phyloP scores from a whole-genome alignment of 495 filamentous ascomycete genomes.

The Podospora pseudocomata region DNA sequence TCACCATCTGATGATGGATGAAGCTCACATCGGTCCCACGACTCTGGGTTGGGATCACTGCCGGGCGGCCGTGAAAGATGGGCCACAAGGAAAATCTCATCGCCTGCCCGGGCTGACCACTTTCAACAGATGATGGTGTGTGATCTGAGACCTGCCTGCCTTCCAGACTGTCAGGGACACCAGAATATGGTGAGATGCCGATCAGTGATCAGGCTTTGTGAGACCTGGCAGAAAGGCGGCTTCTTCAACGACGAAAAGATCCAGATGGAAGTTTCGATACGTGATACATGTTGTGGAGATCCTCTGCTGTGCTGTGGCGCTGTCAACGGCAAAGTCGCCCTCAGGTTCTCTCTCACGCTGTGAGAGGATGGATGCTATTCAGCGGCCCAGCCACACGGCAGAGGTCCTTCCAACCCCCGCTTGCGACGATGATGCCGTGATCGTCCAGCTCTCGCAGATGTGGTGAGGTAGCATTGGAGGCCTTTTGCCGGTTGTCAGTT shows the following conservation, averaged over 20 bases:
- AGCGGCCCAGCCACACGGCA: slow-evolving; percentile 18
- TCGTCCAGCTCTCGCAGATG: neutral
- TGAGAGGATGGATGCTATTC: neutral
- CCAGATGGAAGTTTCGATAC: neutral
- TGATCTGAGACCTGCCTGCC: neutral
- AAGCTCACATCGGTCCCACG: neutral
- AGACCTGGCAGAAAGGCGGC: neutral
- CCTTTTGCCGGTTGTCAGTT: neutral
- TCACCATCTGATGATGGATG: slow-evolving; percentile 4
- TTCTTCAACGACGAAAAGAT: neutral
- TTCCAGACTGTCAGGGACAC: neutral
- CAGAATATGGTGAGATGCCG: neutral
- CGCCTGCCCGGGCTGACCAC: neutral
- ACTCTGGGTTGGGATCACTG: slow-evolving; percentile 3
- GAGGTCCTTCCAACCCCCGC: slow-evolving; percentile 1
- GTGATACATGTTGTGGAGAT: neutral
- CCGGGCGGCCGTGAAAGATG: neutral
- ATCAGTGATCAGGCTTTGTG: neutral
- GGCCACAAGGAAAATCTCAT: neutral
- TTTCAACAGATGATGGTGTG: neutral
- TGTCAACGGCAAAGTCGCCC: neutral
- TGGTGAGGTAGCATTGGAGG: neutral
- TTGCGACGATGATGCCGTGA: neutral
- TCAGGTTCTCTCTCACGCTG: neutral
- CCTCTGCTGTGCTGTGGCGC: slow-evolving; percentile 5